Conservation (phyloP, 2,329 filamentous ascomycete species). For the Xylariales sp. region DNA sequence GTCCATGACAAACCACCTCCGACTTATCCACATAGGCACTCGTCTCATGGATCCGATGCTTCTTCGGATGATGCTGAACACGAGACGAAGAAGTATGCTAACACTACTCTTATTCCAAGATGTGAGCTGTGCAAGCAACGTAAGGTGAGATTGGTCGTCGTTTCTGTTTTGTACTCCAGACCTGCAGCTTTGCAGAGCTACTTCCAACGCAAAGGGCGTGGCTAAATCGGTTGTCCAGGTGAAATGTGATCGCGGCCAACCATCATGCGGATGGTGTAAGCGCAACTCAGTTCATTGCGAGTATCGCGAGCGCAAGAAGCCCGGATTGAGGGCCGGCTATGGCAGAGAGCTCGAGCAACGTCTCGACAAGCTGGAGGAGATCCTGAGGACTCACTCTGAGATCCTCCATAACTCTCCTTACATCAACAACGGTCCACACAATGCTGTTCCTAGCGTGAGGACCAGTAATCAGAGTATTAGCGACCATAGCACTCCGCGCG, state of each 20-base stretch:
- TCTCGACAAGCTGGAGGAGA: conserved; percentile 64
- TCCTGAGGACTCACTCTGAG: conserved; percentile 60
- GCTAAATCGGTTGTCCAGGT: conserved; percentile 38
- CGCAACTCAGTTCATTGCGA: conserved; percentile 60
- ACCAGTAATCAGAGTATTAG: conserved; percentile 49
- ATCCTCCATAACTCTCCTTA: conserved; percentile 56
- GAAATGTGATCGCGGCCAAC: conserved; percentile 72
- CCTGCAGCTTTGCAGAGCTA: no score
- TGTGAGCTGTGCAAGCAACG: conserved; percentile 77
- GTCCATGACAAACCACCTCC: background rate
- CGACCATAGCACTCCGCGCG: conserved; percentile 53
- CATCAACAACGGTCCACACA: conserved; percentile 29
- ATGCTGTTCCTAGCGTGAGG: conserved; percentile 36
- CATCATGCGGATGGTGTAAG: conserved; percentile 64
- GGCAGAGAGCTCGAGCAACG: conserved; percentile 69
- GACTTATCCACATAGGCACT: conserved; percentile 5
- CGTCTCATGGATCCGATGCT: conserved; percentile 19
- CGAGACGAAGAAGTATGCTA: conserved; percentile 28
- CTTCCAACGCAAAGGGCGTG: background rate
- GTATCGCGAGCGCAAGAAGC: conserved; percentile 66
- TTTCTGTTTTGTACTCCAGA: no score
- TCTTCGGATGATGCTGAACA: conserved; percentile 6
- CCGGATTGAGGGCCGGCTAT: conserved; percentile 62
- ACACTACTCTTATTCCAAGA: conserved; percentile 36
- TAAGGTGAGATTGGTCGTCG: conserved; percentile 45